Percentiles rank a stretch among this genome's conserved stretches.
Evolutionary conservation across 2,329 filamentous ascomycete species (phyloP).

Genomic region (Trichoderma gracile): DNA sequence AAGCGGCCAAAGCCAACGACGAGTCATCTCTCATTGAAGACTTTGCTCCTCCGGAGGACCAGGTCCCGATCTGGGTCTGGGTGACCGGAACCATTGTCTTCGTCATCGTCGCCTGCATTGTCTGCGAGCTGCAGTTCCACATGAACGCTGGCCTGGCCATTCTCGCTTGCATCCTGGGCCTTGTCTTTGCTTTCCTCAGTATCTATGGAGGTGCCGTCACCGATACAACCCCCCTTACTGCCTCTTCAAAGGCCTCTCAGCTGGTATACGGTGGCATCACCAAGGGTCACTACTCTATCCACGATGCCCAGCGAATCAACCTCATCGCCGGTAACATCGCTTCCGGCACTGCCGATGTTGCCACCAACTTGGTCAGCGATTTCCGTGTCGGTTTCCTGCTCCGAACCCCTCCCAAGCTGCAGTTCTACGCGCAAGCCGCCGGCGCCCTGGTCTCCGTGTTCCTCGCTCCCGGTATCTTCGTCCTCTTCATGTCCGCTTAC

Average conservation of each 20-base stretch:
- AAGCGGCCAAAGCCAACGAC: conserved; percentile 40
- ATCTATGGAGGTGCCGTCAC: conserved; percentile 56
- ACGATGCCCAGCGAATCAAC: conserved; percentile 63
- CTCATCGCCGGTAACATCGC: conserved; percentile 62
- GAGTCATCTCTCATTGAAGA: conserved; percentile 41
- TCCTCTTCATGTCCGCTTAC: conserved; percentile 68
- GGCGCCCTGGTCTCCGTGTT: conserved; percentile 66
- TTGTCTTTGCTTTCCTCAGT: conserved; percentile 59
- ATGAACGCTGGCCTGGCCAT: conserved; percentile 59
- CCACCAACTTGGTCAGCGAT: conserved; percentile 58
- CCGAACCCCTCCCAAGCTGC: conserved; percentile 62
- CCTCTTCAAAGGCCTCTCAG: conserved; percentile 68
- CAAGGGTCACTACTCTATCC: conserved; percentile 50
- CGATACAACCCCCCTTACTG: conserved; percentile 62
- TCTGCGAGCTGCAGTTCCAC: conserved; percentile 53
- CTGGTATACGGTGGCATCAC: conserved; percentile 67
- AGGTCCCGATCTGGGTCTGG: conserved; percentile 58
- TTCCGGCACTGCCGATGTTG: conserved; percentile 56
- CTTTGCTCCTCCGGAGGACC: conserved; percentile 45
- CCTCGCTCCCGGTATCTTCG: conserved; percentile 66
- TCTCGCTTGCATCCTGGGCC: conserved; percentile 56
- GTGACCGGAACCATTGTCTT: conserved; percentile 47
- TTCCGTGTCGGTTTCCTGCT: conserved; percentile 70
- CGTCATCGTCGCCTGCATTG: conserved; percentile 54
- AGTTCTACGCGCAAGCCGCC: conserved; percentile 66